Evolutionary conservation across 192 early-diverging fungal species (phyloP), one percentile per base, ranked within the genome.

Genomic region (Coemansia sp.): DNA sequence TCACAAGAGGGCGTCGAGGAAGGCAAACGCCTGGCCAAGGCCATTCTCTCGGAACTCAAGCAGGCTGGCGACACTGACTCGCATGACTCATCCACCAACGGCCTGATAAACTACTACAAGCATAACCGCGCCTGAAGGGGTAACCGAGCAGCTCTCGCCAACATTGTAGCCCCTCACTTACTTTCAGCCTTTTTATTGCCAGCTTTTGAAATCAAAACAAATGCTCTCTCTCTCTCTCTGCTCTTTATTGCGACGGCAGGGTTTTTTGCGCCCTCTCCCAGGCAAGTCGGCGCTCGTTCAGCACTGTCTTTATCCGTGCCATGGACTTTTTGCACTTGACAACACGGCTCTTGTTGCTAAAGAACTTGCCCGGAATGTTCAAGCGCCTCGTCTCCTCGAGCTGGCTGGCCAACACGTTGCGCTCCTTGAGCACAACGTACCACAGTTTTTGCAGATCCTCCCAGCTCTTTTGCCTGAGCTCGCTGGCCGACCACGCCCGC

Each of bases 11-110:
- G 90, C 58, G 97, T 99, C 50, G 97, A 99, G 81, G 87, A 98
- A 37, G 97, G 97, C 68, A 99, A 99, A 86, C 95, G 97, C 76
- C 83, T 99, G 52, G 97, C 97, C 60, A 97, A 95, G 82, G 90
- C 87, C 50, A 99, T 99, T 71, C 76, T 97, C 24, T 90, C 94
- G 4, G 95, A 99, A 76, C 83, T 99, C 58, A 76, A 83, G 73
- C 53, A 62, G 43, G n/a, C 27, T 15, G 69, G 65, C 58, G 50
- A 42, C 1, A 90, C 97, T 36, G 60, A 56, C 15, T 78, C 82
- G 15, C 97, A 99, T 70, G 97, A 99, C 74, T 82, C 92, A 50
- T 91, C 88, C 15, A 99, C 97, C 62, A 98, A 98, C 63, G 95
- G 93, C 6, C 83, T 98, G 39, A 95, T 98, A 81, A 98, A 97